Base-by-base conservation (phyloP, 371 early-diverging fungal species). In the Mortierella sp. region DNA sequence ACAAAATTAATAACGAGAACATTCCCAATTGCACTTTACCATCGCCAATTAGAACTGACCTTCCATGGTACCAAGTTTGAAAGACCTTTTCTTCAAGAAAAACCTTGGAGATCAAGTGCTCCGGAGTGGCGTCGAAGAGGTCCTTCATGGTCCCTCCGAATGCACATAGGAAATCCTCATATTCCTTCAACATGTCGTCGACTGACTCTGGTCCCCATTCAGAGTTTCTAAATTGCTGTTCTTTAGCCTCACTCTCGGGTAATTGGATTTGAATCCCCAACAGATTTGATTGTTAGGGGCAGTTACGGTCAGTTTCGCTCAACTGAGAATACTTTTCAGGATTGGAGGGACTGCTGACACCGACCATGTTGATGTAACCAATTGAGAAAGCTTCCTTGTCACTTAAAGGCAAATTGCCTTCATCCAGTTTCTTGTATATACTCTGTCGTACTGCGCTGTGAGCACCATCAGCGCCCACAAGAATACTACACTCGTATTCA, bases 131-230 rank as follows among this genome's bases (percentile, higher is more conserved):
- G 10, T 20, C 39, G 8, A 62, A 9, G 62, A 62, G 3, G 1
- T 62, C 62, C 11, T 39, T 28, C 24, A 54, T 22, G 3, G 54
- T 24, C 4, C 70, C 71, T 4, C 71, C 71, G 8, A 26, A 45
- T 4, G 70, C 63, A 20, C 55, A 62, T 10, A 49, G 70, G 5
- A 43, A 26, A 30, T 62, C 35, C n/a, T 62, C 51, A 26, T 57
- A 55, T 37, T 66, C 57, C 26, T 62, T 49, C 32, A 70, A 54
- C 76, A 67, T 70, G 45, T 37, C 28, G 18, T 65, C 70, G n/a
- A 62, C 63, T 14, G 67, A 66, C 26, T 76, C 64, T 3, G 76
- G 71, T 16, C 76, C 76, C 76, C 76, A 76, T 26, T 76, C 76
- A 14, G 76, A 66, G 51, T 66, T 70, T 2, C 58, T 57, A 32